Evolutionary conservation across 1,139 yeast species (phyloP).

Genomic region (Candida dubliniensis): DNA sequence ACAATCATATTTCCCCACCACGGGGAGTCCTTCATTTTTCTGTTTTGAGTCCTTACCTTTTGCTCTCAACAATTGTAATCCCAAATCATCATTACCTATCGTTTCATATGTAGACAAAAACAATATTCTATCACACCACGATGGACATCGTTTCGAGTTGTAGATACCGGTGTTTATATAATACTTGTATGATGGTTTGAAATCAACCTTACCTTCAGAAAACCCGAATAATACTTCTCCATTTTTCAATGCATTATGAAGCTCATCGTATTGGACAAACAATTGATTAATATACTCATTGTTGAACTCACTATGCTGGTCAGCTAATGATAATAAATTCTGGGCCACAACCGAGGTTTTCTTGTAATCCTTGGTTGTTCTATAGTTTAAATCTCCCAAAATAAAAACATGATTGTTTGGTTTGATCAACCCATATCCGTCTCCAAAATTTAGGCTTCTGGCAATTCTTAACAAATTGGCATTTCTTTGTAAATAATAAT

Average conservation of each 20-base stretch:
- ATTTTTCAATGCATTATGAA: constrained; percentile 42
- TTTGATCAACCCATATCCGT: constrained; percentile 57
- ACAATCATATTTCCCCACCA: constrained; percentile 40
- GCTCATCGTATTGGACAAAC: constrained; percentile 53
- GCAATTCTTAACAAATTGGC: constrained; percentile 50
- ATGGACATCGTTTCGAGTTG: constrained; percentile 63
- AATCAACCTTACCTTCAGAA: constrained; percentile 58
- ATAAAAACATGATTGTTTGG: constrained; percentile 63
- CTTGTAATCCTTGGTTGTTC: constrained; percentile 45
- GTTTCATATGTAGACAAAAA: constrained; percentile 50
- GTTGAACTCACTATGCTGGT: constrained; percentile 21
- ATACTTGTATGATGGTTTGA: constrained; percentile 79
- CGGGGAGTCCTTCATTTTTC: constrained; percentile 21
- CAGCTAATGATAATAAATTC: constrained; percentile 25
- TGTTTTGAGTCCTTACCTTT: background rate
- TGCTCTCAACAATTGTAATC: constrained; percentile 1
- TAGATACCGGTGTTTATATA: constrained; percentile 50
- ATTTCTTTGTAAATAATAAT: constrained; percentile 50
- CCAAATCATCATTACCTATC: constrained; percentile 8
- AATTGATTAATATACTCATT: constrained; percentile 21
- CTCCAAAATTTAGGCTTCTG: constrained; percentile 58
- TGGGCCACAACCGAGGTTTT: constrained; percentile 16
- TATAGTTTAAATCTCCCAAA: constrained; percentile 82
- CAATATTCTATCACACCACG: constrained; percentile 88
- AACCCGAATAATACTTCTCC: constrained; percentile 61